Evolutionary conservation across 2,329 filamentous ascomycete genomes (phyloP), one percentile per base, ranked within the genome.

Genomic region (Diaporthe aspalathi): DNA sequence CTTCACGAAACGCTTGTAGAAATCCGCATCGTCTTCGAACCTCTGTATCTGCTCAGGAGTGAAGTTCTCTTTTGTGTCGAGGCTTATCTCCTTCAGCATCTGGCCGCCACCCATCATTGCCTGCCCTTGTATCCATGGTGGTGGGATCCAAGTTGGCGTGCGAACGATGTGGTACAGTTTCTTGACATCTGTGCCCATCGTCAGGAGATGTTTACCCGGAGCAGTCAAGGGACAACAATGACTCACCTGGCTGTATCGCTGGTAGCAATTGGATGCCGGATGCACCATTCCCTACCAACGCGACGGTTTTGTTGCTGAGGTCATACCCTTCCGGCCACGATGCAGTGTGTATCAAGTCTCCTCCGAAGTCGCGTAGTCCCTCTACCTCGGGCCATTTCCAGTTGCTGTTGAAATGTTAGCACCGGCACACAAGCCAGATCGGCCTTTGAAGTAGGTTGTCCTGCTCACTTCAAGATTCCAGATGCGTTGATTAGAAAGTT

Each of bases 241-340:
- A 66, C 73, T 74, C 73, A 85, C 83, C 77, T 74, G 81, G 80
- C 63, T 84, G 83, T n/a, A 89, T 83, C 38, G 83, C 81, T 1
- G 87, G 84, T 11, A 88, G 76, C 29, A 89, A 79, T 73, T 90
- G 88, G 17, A 89, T 82, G 0, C 86, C 87, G 0, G 86, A 87
- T 22, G 87, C 82, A 8, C 87, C 87, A 66, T 87, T 89, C 11
- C 88, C 88, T 63, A 90, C 87, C n/a, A 90, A 80, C 2, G 84
- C 86, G 9, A 89, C 83, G 0, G 80, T 82, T 76, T 89, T 89
- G 71, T 81, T 83, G n/a, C 80, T 76, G 70, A 83, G 82, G 63
- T 87, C 83, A 50, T 87, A 85, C 22, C 81, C 77, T 38, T 84
- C 79, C 1, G 86, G 85, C 87, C 88, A 90, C 20, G 79, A 80